Percentiles rank a stretch among this genome's conserved stretches.
Conservation (phyloP, 1,139 yeast genomes). For the Blastobotrys arbuscula region DNA sequence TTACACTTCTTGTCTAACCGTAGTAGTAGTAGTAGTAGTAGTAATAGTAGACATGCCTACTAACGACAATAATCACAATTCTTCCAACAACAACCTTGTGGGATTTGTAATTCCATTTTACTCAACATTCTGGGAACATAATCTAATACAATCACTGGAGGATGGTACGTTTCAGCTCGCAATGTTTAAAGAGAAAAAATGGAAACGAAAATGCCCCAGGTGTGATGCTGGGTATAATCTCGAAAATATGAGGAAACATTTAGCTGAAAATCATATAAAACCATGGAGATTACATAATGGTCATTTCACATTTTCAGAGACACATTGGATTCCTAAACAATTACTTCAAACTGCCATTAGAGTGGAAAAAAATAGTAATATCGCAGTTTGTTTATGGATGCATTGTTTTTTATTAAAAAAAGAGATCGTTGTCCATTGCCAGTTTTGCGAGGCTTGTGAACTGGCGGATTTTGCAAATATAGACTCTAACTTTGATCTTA, state of each 20-base stretch:
- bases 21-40: too few species aligned
- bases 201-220: neutral
- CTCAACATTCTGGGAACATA: neutral
- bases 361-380: constrained; percentile 1
- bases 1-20: too few species aligned
- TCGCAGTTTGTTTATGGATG: constrained; percentile 7
- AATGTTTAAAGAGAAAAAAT: neutral
- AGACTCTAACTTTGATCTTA: neutral
- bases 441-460: constrained; percentile 1
- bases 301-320: neutral
- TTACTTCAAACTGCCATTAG: constrained; percentile 1
- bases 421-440: neutral
- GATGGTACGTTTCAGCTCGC: neutral
- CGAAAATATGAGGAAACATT: neutral
- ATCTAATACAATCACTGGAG: neutral
- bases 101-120: neutral
- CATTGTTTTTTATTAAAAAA: neutral
- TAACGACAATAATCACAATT: too few species aligned
- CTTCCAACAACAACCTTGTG: too few species aligned
- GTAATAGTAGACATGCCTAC: too few species aligned
- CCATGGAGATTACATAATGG: constrained; percentile 1
- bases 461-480: neutral
- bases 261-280: neutral
- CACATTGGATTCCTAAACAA: constrained; percentile 1
- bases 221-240: neutral